A percentile compares a stretch with the other conserved stretches of the same genome.
These are phyloP conservation scores for Paxillus rubicundulus DNA, from an alignment of 768 basidiomycete species.

Conservation along the genomic window DNA sequence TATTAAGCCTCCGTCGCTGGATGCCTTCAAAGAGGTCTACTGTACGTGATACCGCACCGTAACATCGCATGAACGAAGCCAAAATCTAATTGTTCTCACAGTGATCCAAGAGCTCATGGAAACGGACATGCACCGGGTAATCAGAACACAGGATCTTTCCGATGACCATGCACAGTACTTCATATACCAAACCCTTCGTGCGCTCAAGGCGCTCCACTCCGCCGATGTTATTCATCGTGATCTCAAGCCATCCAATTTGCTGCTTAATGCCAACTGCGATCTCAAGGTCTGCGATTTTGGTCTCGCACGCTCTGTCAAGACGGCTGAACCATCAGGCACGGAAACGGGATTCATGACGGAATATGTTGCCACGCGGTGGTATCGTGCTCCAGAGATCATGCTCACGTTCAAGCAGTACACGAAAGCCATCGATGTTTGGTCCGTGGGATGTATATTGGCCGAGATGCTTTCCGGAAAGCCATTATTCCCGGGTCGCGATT, in stretches of 20 bases:
- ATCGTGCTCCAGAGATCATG: slow-evolving; percentile 99
- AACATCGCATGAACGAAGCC: neutral
- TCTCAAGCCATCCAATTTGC: slow-evolving; percentile 94
- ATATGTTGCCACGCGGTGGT: slow-evolving; percentile 99
- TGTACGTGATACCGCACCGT: slow-evolving; percentile 38
- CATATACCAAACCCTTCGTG: slow-evolving; percentile 91
- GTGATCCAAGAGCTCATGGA: slow-evolving; percentile 94
- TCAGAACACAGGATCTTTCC: slow-evolving; percentile 90
- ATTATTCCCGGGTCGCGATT: slow-evolving; percentile 94
- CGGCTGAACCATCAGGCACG: slow-evolving; percentile 80
- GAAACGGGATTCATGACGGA: slow-evolving; percentile 93
- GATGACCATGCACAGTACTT: slow-evolving; percentile 96
- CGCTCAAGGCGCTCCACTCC: slow-evolving; percentile 93
- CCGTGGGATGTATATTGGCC: slow-evolving; percentile 84
- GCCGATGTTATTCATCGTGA: slow-evolving; percentile 97
- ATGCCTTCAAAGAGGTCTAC: slow-evolving; percentile 87
- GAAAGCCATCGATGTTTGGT: slow-evolving; percentile 91
- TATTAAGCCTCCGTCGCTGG: slow-evolving; percentile 74
- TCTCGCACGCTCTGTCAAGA: slow-evolving; percentile 84
- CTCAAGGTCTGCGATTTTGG: slow-evolving; percentile 97
- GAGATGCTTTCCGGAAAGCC: slow-evolving; percentile 98
- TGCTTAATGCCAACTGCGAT: slow-evolving; percentile 97
- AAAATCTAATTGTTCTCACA: slow-evolving; percentile 28
- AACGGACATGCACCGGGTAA: slow-evolving; percentile 96
- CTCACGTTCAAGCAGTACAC: slow-evolving; percentile 99